Conservation (phyloP, 1,284 basidiomycete species). For the Vanrija sp. region DNA sequence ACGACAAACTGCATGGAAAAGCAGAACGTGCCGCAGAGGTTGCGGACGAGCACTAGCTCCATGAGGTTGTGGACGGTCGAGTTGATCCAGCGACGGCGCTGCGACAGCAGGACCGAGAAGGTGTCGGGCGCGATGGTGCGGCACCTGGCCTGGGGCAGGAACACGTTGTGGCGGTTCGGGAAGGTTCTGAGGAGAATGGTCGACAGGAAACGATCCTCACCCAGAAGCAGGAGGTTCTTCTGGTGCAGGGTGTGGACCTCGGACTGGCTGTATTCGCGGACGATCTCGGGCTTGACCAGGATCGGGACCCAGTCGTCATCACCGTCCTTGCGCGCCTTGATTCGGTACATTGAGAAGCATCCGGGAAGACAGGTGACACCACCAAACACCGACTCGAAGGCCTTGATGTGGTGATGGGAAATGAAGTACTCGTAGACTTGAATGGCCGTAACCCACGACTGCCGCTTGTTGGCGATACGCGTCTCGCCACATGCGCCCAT, state of each 20-base stretch:
- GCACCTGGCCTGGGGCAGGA: constrained; percentile 92
- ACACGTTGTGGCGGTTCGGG: constrained; percentile 99
- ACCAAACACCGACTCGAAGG: constrained; percentile 98
- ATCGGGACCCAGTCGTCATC: constrained; percentile 98
- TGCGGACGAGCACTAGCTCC: constrained; percentile 95
- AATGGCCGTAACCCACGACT: constrained; percentile 97
- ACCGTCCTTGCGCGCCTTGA: constrained; percentile 82
- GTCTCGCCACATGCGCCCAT: constrained; percentile 99
- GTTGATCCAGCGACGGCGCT: constrained; percentile 98
- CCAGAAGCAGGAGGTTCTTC: constrained; percentile 93
- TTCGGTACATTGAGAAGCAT: constrained; percentile 98
- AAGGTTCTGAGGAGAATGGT: constrained; percentile 93
- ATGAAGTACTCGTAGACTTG: constrained; percentile 99
- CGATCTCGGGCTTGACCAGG: constrained; percentile 94
- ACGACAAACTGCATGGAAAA: constrained; percentile 98
- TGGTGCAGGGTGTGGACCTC: constrained; percentile 93
- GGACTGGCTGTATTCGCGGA: constrained; percentile 92
- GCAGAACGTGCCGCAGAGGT: constrained; percentile 93
- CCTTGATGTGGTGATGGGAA: constrained; percentile 95
- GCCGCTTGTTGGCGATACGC: constrained; percentile 94
- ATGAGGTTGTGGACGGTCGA: constrained; percentile 99
- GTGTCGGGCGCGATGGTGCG: constrained; percentile 95
- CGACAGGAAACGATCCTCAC: constrained; percentile 98
- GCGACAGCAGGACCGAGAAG: constrained; percentile 87
- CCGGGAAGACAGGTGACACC: constrained; percentile 98